Evolutionary conservation across 345 rosid species (phyloP).

Genomic region (Geranium rotundifolium): DNA sequence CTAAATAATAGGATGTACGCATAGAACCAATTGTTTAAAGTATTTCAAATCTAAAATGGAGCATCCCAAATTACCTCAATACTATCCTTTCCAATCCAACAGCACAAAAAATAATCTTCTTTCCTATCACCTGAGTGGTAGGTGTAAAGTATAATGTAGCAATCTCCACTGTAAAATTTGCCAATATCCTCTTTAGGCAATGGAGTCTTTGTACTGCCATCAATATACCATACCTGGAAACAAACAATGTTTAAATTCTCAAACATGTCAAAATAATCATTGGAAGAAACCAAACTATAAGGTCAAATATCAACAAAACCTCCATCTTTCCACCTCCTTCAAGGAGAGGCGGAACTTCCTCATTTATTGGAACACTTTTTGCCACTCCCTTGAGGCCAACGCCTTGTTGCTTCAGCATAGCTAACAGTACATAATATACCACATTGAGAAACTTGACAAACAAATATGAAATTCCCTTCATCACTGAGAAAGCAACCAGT

Average conservation of each 20-base stretch:
- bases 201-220: slow-evolving; percentile 67
- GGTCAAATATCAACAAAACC: slow-evolving; percentile 34
- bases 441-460: slow-evolving; percentile 7
- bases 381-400: slow-evolving; percentile 66
- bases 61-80: slow-evolving; percentile 49
- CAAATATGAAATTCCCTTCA: slow-evolving; percentile 6
- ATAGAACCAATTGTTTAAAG: background rate
- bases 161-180: slow-evolving; percentile 87
- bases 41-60: slow-evolving; percentile 4
- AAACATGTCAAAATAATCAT: background rate
- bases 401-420: slow-evolving; percentile 95
- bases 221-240: slow-evolving; percentile 75
- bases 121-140: slow-evolving; percentile 93
- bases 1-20: too few species aligned
- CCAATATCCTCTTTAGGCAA: slow-evolving; percentile 76
- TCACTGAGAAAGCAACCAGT: slow-evolving; percentile 12
- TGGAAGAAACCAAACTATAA: slow-evolving; percentile 3
- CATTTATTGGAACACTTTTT: slow-evolving; percentile 62
- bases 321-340: slow-evolving; percentile 96
- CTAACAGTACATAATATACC: slow-evolving; percentile 26
- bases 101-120: slow-evolving; percentile 86
- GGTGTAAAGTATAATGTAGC: slow-evolving; percentile 82
- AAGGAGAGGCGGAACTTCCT: slow-evolving; percentile 87
- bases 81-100: slow-evolving; percentile 90
- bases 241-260: slow-evolving; percentile 7